A percentile compares a stretch with the other conserved stretches of the same genome.
These are phyloP conservation scores for Dactylellina parvicollis DNA, from an alignment of 2,329 filamentous ascomycete species.

Conservation along the genomic window DNA sequence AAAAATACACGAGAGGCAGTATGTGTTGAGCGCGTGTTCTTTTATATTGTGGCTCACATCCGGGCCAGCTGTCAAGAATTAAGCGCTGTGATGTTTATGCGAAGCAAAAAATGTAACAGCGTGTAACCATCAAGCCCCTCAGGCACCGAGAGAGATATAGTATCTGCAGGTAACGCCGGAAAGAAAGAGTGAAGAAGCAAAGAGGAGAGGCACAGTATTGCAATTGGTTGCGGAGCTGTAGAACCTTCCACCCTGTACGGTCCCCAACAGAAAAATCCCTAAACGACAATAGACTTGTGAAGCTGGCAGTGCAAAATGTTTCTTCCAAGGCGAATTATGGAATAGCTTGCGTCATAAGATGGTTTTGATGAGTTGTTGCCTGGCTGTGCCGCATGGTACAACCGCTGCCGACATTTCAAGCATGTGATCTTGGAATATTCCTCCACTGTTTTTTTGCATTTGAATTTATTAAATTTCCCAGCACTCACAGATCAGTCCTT, in stretches of 20 bases:
- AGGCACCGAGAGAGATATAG: too few species aligned
- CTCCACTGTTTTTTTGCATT: too few species aligned
- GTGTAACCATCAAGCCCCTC: slow-evolving; percentile 12
- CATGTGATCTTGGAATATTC: too few species aligned
- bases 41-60: not conserved
- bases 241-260: too few species aligned
- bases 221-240: not conserved
- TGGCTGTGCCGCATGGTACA: not conserved
- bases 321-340: not conserved
- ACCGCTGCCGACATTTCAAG: too few species aligned
- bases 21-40: too few species aligned
- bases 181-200: not conserved
- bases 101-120: slow-evolving; percentile 3
- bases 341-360: not conserved
- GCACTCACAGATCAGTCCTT: too few species aligned
- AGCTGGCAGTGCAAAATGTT: not conserved
- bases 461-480: too few species aligned
- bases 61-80: not conserved
- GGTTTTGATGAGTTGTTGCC: not conserved
- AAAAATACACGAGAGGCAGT: too few species aligned
- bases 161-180: too few species aligned
- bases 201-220: not conserved
- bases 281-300: not conserved
- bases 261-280: not conserved
- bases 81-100: slow-evolving; percentile 23